Conservation (phyloP, 2,329 filamentous ascomycete genomes). For the Didymella sp. region DNA sequence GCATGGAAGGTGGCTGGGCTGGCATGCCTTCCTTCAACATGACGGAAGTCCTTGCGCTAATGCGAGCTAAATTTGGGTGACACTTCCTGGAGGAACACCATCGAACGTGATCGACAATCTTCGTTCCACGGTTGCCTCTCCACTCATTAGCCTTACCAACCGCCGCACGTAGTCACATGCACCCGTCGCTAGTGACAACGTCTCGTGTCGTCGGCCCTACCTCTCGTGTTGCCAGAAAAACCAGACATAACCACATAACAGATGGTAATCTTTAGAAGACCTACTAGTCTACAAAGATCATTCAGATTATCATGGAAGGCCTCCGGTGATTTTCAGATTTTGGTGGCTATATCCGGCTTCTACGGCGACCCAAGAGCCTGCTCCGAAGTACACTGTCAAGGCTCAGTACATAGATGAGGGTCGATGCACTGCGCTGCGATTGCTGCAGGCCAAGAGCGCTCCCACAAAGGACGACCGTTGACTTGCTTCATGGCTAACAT, state of each 20-base stretch:
- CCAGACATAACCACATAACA: too few species aligned
- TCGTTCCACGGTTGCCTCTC: conserved; percentile 13
- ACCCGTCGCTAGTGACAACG: conserved; percentile 8
- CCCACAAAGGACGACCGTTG: neutral
- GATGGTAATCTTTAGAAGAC: too few species aligned
- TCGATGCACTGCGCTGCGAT: neutral
- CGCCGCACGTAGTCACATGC: conserved; percentile 20
- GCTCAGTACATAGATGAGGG: neutral
- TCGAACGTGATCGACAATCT: conserved; percentile 36
- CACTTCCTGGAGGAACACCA: conserved; percentile 23
- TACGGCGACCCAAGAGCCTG: too few species aligned
- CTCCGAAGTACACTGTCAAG: too few species aligned
- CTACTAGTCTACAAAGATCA: too few species aligned
- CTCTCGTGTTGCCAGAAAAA: neutral
- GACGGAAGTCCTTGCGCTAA: conserved; percentile 24
- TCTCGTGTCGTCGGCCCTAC: neutral
- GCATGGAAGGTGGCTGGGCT: conserved; percentile 23
- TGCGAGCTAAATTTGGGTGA: conserved; percentile 18
- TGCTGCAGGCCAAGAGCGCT: neutral
- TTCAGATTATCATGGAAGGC: too few species aligned
- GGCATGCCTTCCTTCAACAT: conserved; percentile 30
- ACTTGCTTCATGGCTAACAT: neutral
- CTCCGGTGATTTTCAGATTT: too few species aligned
- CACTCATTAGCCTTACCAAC: conserved; percentile 29
- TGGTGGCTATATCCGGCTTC: too few species aligned